Evolutionary conservation across 305 asterid genomes (phyloP).

Genomic region (Solanum aculeatissimum): DNA sequence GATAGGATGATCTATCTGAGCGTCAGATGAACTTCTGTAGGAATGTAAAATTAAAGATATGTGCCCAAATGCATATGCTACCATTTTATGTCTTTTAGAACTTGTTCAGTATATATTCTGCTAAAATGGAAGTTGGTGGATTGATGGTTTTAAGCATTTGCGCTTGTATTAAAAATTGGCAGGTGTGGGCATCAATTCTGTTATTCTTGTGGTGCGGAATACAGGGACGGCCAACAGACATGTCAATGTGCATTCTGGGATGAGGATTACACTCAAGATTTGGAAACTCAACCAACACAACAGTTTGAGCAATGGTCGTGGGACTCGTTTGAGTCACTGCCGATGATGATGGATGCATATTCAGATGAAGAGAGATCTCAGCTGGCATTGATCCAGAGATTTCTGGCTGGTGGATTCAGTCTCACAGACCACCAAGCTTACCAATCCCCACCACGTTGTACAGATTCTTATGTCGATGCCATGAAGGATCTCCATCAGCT

Average conservation of each 20-base stretch:
- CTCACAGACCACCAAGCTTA: constrained; percentile 42
- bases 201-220: constrained; percentile 64
- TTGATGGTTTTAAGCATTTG: not conserved
- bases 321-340: constrained; percentile 75
- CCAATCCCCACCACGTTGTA: constrained; percentile 55
- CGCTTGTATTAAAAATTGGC: not conserved
- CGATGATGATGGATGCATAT: constrained; percentile 66
- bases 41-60: not conserved
- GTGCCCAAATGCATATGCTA: not conserved
- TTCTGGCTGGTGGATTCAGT: constrained; percentile 80
- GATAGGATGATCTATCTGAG: not conserved
- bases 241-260: constrained; percentile 68
- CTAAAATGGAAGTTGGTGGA: not conserved
- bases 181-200: constrained; percentile 89
- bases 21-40: not conserved
- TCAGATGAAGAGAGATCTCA: constrained; percentile 95
- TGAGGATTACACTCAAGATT: constrained; percentile 35
- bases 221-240: constrained; percentile 38
- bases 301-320: constrained; percentile 82
- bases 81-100: not conserved
- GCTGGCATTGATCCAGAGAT: constrained; percentile 78
- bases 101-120: not conserved
- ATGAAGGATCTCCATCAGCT: constrained; percentile 93
- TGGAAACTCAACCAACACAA: constrained; percentile 32
- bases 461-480: constrained; percentile 72